Conservation (phyloP, 441 rosid species). For the Kokia cookei region DNA sequence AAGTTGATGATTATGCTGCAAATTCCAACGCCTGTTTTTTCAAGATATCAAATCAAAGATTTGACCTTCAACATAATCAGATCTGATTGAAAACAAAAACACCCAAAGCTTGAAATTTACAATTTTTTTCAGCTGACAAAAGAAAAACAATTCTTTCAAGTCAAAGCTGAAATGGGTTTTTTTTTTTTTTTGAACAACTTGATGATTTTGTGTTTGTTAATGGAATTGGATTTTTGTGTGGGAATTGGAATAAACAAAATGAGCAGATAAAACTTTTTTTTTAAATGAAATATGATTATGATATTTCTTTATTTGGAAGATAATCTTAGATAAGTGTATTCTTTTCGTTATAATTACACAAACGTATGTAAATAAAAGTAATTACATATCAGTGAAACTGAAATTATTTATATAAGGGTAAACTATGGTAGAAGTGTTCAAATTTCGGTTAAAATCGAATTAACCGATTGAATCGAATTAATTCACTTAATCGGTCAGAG, state of each 20-base stretch:
- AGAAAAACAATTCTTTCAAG: background rate
- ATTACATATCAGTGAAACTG: background rate
- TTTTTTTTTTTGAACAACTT: background rate
- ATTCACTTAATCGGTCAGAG: no score
- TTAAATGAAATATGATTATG: background rate
- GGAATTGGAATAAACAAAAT: constrained; percentile 5
- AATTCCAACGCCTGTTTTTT: background rate
- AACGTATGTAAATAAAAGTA: background rate
- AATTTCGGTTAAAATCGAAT: no score
- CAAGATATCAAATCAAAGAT: background rate
- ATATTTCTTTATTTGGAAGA: background rate
- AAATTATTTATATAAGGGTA: no score
- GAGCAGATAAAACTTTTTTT: background rate
- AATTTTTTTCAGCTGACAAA: background rate
- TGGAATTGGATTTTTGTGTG: background rate
- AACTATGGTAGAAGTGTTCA: no score
- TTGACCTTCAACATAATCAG: constrained; percentile 4
- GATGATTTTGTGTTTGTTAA: background rate
- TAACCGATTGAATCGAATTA: no score
- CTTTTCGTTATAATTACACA: background rate
- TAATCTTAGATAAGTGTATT: background rate
- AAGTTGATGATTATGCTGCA: background rate
- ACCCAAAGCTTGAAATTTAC: background rate
- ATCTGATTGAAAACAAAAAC: constrained; percentile 6
- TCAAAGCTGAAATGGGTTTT: background rate